Percentiles rank a stretch among this genome's conserved stretches.
Conservation (phyloP, 169 alveolate genomes). For the Eimeria necatrix region DNA sequence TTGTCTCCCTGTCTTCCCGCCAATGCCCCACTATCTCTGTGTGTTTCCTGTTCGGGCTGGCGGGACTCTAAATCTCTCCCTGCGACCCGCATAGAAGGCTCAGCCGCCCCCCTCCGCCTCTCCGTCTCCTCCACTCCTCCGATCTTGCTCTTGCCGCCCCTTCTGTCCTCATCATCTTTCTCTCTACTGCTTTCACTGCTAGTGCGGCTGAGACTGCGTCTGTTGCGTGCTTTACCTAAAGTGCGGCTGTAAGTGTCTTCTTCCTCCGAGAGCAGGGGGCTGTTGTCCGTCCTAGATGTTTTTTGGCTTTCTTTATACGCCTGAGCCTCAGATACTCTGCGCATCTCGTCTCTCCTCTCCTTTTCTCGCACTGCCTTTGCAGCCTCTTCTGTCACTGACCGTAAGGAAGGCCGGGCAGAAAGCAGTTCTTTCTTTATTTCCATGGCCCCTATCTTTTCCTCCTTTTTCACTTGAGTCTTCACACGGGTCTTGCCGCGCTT, state of each 20-base stretch:
- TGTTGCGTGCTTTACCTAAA: not conserved
- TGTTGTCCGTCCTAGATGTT: not conserved
- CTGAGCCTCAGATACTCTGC: not conserved
- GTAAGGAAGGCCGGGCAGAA: not conserved
- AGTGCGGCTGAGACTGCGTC: conserved; percentile 31
- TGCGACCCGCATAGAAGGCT: not conserved
- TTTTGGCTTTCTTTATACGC: not conserved
- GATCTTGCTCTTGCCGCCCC: not conserved
- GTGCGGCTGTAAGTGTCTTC: not conserved
- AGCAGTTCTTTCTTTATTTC: conserved; percentile 8
- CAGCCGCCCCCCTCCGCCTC: not conserved
- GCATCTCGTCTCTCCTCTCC: not conserved
- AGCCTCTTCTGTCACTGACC: not conserved
- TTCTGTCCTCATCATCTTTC: not conserved
- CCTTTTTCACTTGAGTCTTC: not conserved
- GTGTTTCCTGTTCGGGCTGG: no score
- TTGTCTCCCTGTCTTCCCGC: not conserved
- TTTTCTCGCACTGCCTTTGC: not conserved
- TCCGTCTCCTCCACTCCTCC: not conserved
- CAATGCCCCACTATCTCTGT: not conserved
- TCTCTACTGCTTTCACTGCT: conserved; percentile 26
- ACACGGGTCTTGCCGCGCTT: not conserved
- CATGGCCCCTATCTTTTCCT: not conserved
- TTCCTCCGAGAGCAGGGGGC: conserved; percentile 33
- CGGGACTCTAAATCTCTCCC: not conserved